phyloP scores from a whole-genome alignment of 2,329 filamentous ascomycete species.

The Neonectria punicea region DNA sequence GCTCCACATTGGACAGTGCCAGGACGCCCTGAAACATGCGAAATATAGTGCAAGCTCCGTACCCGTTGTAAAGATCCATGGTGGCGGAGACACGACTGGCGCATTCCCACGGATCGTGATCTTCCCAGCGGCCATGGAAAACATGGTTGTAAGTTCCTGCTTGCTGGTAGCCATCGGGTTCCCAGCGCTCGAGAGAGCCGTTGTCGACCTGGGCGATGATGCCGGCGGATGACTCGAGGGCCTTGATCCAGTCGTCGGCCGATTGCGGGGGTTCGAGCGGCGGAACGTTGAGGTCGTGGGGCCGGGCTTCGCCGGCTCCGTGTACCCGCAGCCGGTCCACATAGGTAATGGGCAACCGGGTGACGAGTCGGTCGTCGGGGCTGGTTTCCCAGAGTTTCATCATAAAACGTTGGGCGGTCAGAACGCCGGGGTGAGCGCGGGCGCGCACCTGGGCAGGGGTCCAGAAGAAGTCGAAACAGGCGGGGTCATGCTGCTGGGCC shows the following conservation, averaged over 20 bases:
- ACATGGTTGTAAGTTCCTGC: constrained; percentile 65
- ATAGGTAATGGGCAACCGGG: constrained; percentile 72
- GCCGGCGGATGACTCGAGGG: constrained; percentile 57
- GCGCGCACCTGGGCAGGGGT: constrained; percentile 75
- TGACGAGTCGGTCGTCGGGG: constrained; percentile 66
- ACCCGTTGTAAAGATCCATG: constrained; percentile 67
- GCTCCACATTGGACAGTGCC: constrained; percentile 65
- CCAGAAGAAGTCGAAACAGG: constrained; percentile 81
- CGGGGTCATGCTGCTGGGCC: constrained; percentile 60
- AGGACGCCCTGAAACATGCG: constrained; percentile 69
- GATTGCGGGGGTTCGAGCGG: constrained; percentile 44
- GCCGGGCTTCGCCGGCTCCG: constrained; percentile 52
- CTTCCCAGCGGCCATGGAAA: constrained; percentile 65
- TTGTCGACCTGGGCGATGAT: constrained; percentile 76
- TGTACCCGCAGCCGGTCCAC: constrained; percentile 76
- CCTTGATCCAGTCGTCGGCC: constrained; percentile 52
- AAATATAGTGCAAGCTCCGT: constrained; percentile 67
- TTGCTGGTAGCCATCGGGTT: constrained; percentile 72
- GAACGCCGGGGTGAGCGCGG: constrained; percentile 72
- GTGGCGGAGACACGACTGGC: constrained; percentile 63
- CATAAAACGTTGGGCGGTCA: constrained; percentile 72
- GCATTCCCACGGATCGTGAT: constrained; percentile 66
- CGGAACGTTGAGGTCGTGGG: constrained; percentile 35
- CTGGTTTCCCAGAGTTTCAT: constrained; percentile 72
- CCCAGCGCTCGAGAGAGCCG: constrained; percentile 78